Percentiles rank a stretch among this genome's conserved stretches.
These are phyloP conservation scores for Abrus pulchellus DNA, from an alignment of 306 rosid genomes.

Conservation along the genomic window DNA sequence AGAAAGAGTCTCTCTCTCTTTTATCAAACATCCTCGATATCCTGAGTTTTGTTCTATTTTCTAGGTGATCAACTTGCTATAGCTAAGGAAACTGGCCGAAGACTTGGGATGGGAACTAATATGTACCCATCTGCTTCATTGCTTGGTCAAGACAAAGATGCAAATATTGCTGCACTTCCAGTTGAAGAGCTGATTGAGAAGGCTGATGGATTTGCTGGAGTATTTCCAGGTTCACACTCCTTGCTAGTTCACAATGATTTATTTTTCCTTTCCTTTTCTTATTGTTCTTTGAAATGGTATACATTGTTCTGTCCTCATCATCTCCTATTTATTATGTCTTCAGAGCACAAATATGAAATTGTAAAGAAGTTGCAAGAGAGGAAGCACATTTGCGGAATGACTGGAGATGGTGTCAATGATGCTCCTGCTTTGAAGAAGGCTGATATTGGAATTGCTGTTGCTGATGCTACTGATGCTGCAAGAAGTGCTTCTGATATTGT, in stretches of 20 bases:
- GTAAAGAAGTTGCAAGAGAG: conserved; percentile 96
- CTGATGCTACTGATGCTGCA: conserved; percentile 99
- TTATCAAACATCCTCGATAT: conserved; percentile 36
- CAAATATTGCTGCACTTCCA: conserved; percentile 84
- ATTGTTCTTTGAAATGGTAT: not conserved
- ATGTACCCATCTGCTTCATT: conserved; percentile 97
- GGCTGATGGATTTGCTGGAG: conserved; percentile 99
- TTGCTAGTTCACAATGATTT: not conserved
- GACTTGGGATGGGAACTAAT: conserved; percentile 99
- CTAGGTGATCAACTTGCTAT: conserved; percentile 99
- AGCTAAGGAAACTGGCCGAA: conserved; percentile 95
- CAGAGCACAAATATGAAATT: conserved; percentile 96
- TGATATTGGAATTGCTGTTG: conserved; percentile 97
- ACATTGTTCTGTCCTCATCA: conserved; percentile 15
- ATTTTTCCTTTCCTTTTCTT: not conserved
- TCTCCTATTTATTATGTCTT: conserved; percentile 3
- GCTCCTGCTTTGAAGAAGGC: conserved; percentile 99
- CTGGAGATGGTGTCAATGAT: conserved; percentile 99
- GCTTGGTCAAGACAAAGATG: conserved; percentile 94
- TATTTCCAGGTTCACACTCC: conserved; percentile 81
- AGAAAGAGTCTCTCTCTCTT: not conserved
- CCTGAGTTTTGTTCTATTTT: conserved; percentile 28
- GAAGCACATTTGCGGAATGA: conserved; percentile 99
- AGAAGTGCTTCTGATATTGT: conserved; percentile 97
- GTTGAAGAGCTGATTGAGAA: conserved; percentile 95